Conservation (phyloP, 306 rosid species). For the Fragaria iinumae region DNA sequence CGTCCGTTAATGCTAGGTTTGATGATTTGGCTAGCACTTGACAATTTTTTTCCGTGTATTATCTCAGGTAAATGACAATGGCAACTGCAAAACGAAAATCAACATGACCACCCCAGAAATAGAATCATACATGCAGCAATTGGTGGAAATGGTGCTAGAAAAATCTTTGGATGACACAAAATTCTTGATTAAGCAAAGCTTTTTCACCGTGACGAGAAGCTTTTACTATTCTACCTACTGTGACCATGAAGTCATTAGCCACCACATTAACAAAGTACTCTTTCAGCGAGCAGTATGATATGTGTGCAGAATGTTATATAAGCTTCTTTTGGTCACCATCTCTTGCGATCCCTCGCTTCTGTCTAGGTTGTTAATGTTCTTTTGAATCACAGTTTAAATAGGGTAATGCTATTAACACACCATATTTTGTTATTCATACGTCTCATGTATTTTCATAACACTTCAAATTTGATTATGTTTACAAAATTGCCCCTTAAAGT, state of each 20-base stretch:
- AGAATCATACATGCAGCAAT: conserved; percentile 75
- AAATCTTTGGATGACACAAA: conserved; percentile 38
- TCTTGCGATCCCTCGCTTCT: not conserved
- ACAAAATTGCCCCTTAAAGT: too few species aligned
- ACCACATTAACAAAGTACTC: conserved; percentile 74
- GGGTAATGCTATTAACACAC: too few species aligned
- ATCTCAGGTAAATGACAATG: conserved; percentile 40
- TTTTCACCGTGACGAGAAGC: conserved; percentile 63
- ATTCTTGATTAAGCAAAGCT: conserved; percentile 57
- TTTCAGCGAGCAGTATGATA: conserved; percentile 59
- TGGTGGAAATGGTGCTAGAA: conserved; percentile 50
- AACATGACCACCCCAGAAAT: conserved; percentile 28
- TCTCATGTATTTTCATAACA: too few species aligned
- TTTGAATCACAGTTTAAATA: not conserved
- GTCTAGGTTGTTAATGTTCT: not conserved
- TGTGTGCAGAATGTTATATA: not conserved
- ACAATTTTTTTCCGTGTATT: not conserved
- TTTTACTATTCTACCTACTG: conserved; percentile 61
- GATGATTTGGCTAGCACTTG: not conserved
- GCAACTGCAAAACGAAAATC: conserved; percentile 6
- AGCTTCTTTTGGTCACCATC: not conserved
- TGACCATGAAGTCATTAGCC: conserved; percentile 57
- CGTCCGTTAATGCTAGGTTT: not conserved
- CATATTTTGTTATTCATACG: too few species aligned
- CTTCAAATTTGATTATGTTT: too few species aligned